Evolutionary conservation across 2,329 filamentous ascomycete genomes (phyloP).

Genomic region (Amphichorda felina): DNA sequence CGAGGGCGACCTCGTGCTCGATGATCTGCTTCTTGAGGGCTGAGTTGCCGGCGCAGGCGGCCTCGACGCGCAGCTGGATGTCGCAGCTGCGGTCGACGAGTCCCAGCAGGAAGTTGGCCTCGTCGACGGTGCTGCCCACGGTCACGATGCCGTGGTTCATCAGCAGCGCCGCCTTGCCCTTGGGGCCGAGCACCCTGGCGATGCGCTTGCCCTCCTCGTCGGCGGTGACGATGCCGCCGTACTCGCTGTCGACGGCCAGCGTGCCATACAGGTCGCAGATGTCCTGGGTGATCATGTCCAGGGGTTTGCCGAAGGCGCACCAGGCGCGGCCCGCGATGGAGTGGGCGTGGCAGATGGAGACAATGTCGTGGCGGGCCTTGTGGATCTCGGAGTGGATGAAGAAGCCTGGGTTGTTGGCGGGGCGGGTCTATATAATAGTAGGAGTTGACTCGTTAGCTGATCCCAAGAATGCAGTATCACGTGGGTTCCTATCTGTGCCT

Average conservation of each 20-base stretch:
- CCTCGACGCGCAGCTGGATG: constrained; percentile 57
- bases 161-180: constrained; percentile 50
- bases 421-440: constrained; percentile 24
- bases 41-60: constrained; percentile 37
- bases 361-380: constrained; percentile 51
- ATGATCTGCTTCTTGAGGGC: constrained; percentile 27
- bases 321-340: constrained; percentile 56
- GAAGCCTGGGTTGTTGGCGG: constrained; percentile 57
- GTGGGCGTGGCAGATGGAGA: constrained; percentile 59
- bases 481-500: too few species aligned
- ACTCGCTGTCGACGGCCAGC: constrained; percentile 48
- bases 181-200: constrained; percentile 45
- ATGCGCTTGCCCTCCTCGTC: constrained; percentile 53
- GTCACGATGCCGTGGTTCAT: constrained; percentile 64
- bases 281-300: constrained; percentile 64
- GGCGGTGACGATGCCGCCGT: constrained; percentile 42
- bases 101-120: constrained; percentile 60
- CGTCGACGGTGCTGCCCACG: constrained; percentile 60
- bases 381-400: constrained; percentile 59
- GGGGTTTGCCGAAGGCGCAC: constrained; percentile 48
- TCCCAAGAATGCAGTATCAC: too few species aligned
- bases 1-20: constrained; percentile 23
- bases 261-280: constrained; percentile 52
- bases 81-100: constrained; percentile 57
- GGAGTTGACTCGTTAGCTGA: too few species aligned